phyloP scores from a whole-genome alignment of 2,329 filamentous ascomycete genomes.

The Immersiporthe knoxdaviesiana region DNA sequence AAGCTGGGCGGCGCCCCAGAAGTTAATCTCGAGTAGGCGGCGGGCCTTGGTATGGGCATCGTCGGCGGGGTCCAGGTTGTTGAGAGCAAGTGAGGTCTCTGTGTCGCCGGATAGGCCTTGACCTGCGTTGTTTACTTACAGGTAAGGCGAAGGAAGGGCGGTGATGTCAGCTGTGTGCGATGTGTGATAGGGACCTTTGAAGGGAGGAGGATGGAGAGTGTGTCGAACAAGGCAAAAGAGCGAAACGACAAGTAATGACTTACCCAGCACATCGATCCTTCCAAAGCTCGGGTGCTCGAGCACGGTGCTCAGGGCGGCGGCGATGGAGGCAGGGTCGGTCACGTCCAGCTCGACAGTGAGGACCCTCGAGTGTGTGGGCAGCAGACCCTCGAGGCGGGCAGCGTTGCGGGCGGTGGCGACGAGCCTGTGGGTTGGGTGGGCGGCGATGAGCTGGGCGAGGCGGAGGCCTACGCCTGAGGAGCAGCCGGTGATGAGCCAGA shows the following conservation, averaged over 20 bases:
- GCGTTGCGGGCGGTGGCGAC: slow-evolving; percentile 42
- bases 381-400: slow-evolving; percentile 38
- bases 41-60: slow-evolving; percentile 32
- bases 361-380: slow-evolving; percentile 39
- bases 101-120: slow-evolving; percentile 46
- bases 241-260: not conserved
- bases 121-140: slow-evolving; percentile 43
- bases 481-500: slow-evolving; percentile 44
- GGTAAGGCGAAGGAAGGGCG: not conserved
- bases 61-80: not conserved
- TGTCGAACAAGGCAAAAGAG: not conserved
- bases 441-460: slow-evolving; percentile 34
- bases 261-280: slow-evolving; percentile 38
- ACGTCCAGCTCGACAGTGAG: slow-evolving; percentile 50
- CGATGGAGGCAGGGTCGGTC: slow-evolving; percentile 40
- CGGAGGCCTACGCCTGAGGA: slow-evolving; percentile 37
- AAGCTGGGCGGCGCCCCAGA: slow-evolving; percentile 37
- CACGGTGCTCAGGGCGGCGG: slow-evolving; percentile 39
- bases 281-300: slow-evolving; percentile 39
- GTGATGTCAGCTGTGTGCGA: not conserved
- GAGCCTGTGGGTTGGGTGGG: slow-evolving; percentile 32
- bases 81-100: slow-evolving; percentile 27
- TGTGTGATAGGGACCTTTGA: too few relatives aligned
- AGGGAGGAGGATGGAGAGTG: too few relatives aligned
- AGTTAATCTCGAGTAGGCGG: slow-evolving; percentile 36